Base-by-base conservation (phyloP, 208 protist species). In the Strigomonas galati region DNA sequence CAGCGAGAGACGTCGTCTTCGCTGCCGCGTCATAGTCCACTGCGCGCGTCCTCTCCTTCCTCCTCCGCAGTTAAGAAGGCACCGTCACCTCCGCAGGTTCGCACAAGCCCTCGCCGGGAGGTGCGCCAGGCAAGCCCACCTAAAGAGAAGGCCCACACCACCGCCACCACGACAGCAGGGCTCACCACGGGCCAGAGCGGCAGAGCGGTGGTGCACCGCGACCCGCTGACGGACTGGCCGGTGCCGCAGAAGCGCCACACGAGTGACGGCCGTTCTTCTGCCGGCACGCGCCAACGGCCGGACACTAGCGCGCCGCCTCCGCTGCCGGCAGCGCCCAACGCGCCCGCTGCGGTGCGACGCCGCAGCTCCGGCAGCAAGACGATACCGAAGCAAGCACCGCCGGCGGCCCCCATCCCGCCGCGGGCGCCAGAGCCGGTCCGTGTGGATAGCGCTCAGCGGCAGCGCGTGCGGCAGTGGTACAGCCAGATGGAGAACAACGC, bases 401-500 rank as follows among this genome's bases (percentile, higher is more conserved):
- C 14, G 37, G n/a, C 32, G 52, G 51, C 12, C 12, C 26, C 1
- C 1, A 1, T 3, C 26, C 44, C 4, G 44, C 31, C 54, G 56
- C 44, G 40, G 23, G 54, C 67, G 55, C 24, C 49, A 37, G 62
- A 14, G 24, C 75, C 74, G 4, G 19, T 77, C 9, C 66, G 75
- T 62, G 72, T 64, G 26, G 81, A 82, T 52, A 65, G 23, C 17
- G 64, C 55, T 1, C 73, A 84, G 58, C 63, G 67, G 27, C 9
- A 19, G 27, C 58, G 60, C 7, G 69, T 86, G n/a, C 61, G 40
- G 21, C 9, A 35, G n/a, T 94, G 87, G 87, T 43, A 58, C 10
- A 26, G 14, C 46, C 71, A 91, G 62, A 69, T 94, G 10, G 26
- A 28, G 35, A 56, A 83, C 19, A 84, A 94, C 64, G 48, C 74